Percentiles rank a stretch among this genome's conserved stretches.
phyloP scores from a whole-genome alignment of 2,329 filamentous ascomycete genomes.

The Ambrosiella xylebori region DNA sequence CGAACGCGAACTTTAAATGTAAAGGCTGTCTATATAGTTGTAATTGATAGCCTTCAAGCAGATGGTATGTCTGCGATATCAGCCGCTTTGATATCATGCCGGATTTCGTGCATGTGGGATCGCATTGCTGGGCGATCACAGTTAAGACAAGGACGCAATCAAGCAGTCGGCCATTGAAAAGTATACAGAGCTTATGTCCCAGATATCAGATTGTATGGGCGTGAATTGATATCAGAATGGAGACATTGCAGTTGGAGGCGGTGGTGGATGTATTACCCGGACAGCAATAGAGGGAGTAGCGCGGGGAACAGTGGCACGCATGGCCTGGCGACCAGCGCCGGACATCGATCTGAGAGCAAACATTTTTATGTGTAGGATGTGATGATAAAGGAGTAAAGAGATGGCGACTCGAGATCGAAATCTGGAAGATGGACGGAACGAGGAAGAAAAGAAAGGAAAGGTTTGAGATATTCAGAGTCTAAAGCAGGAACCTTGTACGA shows the following conservation, averaged over 20 bases:
- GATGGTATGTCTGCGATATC: no score
- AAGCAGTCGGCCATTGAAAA: no score
- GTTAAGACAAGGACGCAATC: no score
- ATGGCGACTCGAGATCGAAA: background rate
- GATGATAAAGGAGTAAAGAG: background rate
- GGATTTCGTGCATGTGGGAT: no score
- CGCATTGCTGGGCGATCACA: no score
- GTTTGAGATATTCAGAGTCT: background rate
- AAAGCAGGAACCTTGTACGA: background rate
- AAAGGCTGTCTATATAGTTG: background rate
- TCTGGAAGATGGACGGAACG: background rate
- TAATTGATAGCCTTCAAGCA: background rate
- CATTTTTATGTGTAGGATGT: constrained; percentile 40
- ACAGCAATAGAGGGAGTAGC: constrained; percentile 30
- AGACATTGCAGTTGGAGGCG: constrained; percentile 3
- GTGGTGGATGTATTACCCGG: constrained; percentile 31
- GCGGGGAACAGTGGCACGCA: constrained; percentile 46
- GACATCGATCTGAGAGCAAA: constrained; percentile 65
- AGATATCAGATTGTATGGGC: background rate
- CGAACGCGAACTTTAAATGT: background rate
- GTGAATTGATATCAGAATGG: background rate
- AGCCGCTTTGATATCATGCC: no score
- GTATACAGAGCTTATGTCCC: no score
- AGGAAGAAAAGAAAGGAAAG: background rate
- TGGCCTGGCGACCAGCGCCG: constrained; percentile 60